These are phyloP conservation scores for Taphrina deformans DNA, from an alignment of 1,139 yeast genomes.

Conservation along the genomic window DNA sequence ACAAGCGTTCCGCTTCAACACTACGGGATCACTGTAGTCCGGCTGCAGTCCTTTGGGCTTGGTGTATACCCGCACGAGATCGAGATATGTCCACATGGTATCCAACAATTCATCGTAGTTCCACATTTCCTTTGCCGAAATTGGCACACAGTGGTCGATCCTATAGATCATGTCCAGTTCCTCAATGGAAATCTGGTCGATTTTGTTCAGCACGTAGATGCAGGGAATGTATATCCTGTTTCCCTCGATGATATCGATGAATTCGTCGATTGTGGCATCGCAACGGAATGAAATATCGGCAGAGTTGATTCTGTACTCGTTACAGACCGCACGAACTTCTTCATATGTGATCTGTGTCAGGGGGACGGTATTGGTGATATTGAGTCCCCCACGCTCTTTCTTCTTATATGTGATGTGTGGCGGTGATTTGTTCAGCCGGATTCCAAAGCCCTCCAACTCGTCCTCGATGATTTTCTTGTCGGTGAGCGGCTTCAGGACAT, in stretches of 20 bases:
- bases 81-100: conserved; percentile 89
- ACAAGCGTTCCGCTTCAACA: conserved; percentile 74
- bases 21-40: conserved; percentile 93
- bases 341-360: conserved; percentile 87
- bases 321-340: conserved; percentile 92
- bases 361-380: conserved; percentile 89
- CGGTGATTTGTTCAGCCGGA: conserved; percentile 79
- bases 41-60: conserved; percentile 95
- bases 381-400: conserved; percentile 94
- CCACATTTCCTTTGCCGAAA: conserved; percentile 95
- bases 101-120: conserved; percentile 90
- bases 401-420: conserved; percentile 89
- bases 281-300: conserved; percentile 97
- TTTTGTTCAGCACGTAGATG: conserved; percentile 87
- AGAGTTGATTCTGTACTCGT: conserved; percentile 88
- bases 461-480: conserved; percentile 91
- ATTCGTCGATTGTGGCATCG: conserved; percentile 81
- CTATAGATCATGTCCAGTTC: conserved; percentile 85
- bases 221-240: conserved; percentile 94
- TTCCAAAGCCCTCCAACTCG: conserved; percentile 96
- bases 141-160: conserved; percentile 96
- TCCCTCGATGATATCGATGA: conserved; percentile 61
- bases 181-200: conserved; percentile 89
- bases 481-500: conserved; percentile 91
- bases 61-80: conserved; percentile 90